Base-by-base conservation (phyloP, 768 basidiomycete genomes). In the Pilatotrama ljubarskyi region DNA sequence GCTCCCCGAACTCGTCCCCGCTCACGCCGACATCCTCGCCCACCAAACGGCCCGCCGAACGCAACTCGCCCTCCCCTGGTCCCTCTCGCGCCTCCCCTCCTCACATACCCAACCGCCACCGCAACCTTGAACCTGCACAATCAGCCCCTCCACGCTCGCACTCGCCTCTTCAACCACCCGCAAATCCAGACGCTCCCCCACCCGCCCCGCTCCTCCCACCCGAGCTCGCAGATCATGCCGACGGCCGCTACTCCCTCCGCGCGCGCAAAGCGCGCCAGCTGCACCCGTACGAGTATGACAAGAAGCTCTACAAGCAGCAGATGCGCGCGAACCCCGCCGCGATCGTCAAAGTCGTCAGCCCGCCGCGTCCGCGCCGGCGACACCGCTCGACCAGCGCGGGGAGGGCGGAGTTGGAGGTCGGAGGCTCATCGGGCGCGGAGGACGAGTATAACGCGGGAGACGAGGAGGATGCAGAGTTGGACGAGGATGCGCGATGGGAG, bases 271-370 rank as follows among this genome's bases (percentile, higher is more conserved):
- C 78, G 37, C 75, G 79, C 18, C 90, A 91, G 66, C 60, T 84
- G 15, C 78, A 82, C 13, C 90, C 90, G 1, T 91, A 86, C 64
- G 77, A 76, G 11, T 78, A 79, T 35, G 88, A 91, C 58, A 74
- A 80, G 51, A 41, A 74, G 11, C 40, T 72, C 37, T 91, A 91
- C 68, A 79, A 82, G 55, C 70, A 71, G 14, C 77, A 79, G 51
- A 71, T 91, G 62, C 76, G 76, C 29, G 64, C 68, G 0, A 81
- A 79, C 61, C 89, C 88, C 2, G 90, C 91, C 20, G 90, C 90
- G 1, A 83, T 91, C 42, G 78, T 91, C 44, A 84, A 81, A 55
- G 56, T 78, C 24, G 72, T 67, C 47, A 78, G 77, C 66, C 75
- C 77, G 20, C 68, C 36, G n/a, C 69, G 62, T 29, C 67, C 55